Base-by-base conservation (phyloP, 495 filamentous ascomycete genomes). In the Hyaloscypha hepaticicola region DNA sequence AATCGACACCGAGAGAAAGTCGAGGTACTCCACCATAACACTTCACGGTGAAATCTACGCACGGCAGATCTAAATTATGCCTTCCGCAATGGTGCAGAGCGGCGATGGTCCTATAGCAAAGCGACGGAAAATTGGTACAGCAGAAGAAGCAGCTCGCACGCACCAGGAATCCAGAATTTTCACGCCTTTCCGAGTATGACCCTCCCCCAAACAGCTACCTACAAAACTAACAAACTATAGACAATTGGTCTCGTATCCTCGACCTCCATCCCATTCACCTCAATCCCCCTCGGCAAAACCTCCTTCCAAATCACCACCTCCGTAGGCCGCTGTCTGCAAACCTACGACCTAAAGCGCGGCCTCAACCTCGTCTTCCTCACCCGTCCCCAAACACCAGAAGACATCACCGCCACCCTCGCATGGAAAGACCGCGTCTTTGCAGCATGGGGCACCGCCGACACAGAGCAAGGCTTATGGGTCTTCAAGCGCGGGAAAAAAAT, bases 281-380 rank as follows among this genome's bases (percentile, higher is more conserved):
- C 88, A 24, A 83, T 94, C 25, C 91, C 95, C 3, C 79, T 97
- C 19, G 95, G 95, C 61, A 96, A 96, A 74, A 90, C 92, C 6
- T 96, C 93, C 21, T 97, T 95, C 74, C 95, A 99, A 72, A 90
- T 99, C 75, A 97, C 95, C 16, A 98, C 96, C 45, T 97, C 91
- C 0, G 90, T 94, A 56, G 93, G 93, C 66, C 85, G 87, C 66
- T 89, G 87, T 50, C 84, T 99, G 14, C 95, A 98, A 73, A 98
- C 95, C 1, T 98, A 98, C 76, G 95, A 98, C 73, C 78, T 98
- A 57, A 90, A 87, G 69, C 87, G 84, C 73, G 93, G 93, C 25
- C 81, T 99, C 72, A 93, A 92, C 68, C 85, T 98, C 49, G 84
- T 97, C 60, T 99, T 98, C 72, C 82, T 97, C 60, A 97, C 90